Evolutionary conservation across 306 rosid genomes (phyloP), one percentile per base, ranked within the genome.

Genomic region (Prosopis cineraria): DNA sequence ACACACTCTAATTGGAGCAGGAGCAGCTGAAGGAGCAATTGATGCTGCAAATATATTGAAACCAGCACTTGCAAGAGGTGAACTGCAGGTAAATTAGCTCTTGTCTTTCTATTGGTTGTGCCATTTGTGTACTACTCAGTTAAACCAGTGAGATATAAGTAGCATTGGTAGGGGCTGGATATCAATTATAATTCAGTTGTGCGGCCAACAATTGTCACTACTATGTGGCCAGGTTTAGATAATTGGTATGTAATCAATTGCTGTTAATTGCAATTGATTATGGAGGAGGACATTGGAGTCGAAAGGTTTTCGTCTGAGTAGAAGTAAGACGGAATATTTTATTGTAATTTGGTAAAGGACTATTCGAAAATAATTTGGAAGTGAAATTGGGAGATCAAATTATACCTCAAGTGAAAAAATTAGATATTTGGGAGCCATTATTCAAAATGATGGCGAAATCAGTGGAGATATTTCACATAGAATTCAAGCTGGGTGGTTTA

Each of bases 1-100:
- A 66, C 98, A 94, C 89, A 94, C 97, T 39, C 84, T 94, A 34
- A 92, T 94, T 80, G 98, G 97, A 82, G 98, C 98, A 37, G 98
- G 98, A 71, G 97, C 98, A 60, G 97, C 98, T 16, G 97, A 92
- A 86, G 98, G 98, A 70, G 98, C 98, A 59, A 92, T 94, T 81
- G 98, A 94, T 78, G 98, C 97, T 1, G 97, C 97, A 79, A 92
- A 94, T 85, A 92, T 94, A 78, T 85, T 94, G 76, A 94, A 94
- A 79, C 98, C 97, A 19, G 97, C 98, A 52, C 97, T 94, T 79
- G 97, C 97, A 20, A 88, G 98, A 83, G 98, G 98, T 79, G 98
- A 90, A 92, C 88, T 94, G 72, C 97, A 93, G 98, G 98, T 93
- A 84, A 71, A 65, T 27, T 63, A n/a, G 13, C 29, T 19, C 34